Base-by-base conservation (phyloP, 1,139 yeast genomes). In the Taiozyma sp. region DNA sequence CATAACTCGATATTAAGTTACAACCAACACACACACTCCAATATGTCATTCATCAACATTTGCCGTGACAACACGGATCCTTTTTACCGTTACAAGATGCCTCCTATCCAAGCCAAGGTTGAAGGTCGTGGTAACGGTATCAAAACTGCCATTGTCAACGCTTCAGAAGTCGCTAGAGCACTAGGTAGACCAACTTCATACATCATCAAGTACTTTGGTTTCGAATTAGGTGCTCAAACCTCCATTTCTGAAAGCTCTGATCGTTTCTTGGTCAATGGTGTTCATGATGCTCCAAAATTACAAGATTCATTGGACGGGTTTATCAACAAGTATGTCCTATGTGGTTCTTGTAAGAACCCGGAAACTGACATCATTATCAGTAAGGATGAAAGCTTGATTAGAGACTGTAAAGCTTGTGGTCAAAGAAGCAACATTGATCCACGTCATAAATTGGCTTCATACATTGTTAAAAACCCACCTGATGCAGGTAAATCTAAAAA, bases 41-140 rank as follows among this genome's bases (percentile, higher is more conserved):
- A 19, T 13, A 89, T 89, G 97, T 87, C 97, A 55, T 77, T 84
- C 65, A 87, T 91, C 67, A 91, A 93, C 72, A 93, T 93, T 65
- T 86, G 96, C 72, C 90, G 99, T 77, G 97, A 90, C 67, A 93
- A 93, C 76, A 85, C 88, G 67, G 99, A 93, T 76, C 97, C 98
- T 49, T 93, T 93, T 72, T 93, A 95, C 81, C 96, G 99, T 75
- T 93, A 93, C 74, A 93, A 93, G 77, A 93, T 93, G 99, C 99
- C 99, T 67, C 85, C 95, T 47, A 84, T 93, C 71, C 95, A 88
- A 74, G 89, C 97, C 60, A 93, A 95, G 80, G 90, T 90, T 61
- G 99, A 93, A 75, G 99, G 99, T 70, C 82, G 97, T 70, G 99
- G 99, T 75, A 93, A 93, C 74, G 99, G 99, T 80, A 93, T 93